These are phyloP conservation scores for Stephania japonica DNA, from an alignment of 164 flowering plant genomes.

Conservation along the genomic window DNA sequence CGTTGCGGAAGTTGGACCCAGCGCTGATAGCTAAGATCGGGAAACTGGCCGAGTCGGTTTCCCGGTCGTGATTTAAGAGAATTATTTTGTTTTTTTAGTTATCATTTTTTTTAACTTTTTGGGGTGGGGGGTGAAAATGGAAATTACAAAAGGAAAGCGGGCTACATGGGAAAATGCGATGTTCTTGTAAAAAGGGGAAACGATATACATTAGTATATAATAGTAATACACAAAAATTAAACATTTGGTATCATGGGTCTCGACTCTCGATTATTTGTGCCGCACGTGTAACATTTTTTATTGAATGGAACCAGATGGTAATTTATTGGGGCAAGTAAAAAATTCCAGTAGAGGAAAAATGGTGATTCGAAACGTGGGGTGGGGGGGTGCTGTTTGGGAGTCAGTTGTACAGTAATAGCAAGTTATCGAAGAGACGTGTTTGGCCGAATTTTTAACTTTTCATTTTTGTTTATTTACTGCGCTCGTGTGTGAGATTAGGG, in stretches of 20 bases:
- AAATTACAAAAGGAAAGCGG: conserved; percentile 5
- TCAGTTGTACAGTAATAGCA: background rate
- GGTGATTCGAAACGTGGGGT: background rate
- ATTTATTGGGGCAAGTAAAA: background rate
- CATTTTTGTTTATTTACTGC: no score
- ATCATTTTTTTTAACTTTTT: background rate
- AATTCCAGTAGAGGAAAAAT: background rate
- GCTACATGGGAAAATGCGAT: conserved; percentile 26
- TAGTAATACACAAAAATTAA: background rate
- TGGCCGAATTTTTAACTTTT: no score
- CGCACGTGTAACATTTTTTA: background rate
- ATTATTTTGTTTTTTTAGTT: conserved; percentile 5
- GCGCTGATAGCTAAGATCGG: conserved; percentile 65
- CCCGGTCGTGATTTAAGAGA: conserved; percentile 29
- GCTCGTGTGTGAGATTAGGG: background rate
- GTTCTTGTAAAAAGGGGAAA: conserved; percentile 11
- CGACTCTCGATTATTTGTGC: background rate
- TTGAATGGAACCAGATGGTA: background rate
- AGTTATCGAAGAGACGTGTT: background rate
- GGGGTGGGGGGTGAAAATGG: background rate
- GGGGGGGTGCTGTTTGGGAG: background rate
- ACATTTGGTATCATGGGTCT: background rate
- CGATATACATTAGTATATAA: background rate
- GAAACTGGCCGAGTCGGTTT: conserved; percentile 72
- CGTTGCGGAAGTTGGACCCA: conserved; percentile 65